Evolutionary conservation across 306 rosid species (phyloP), one percentile per base, ranked within the genome.

Genomic region (Hippophae gyantsensis): DNA sequence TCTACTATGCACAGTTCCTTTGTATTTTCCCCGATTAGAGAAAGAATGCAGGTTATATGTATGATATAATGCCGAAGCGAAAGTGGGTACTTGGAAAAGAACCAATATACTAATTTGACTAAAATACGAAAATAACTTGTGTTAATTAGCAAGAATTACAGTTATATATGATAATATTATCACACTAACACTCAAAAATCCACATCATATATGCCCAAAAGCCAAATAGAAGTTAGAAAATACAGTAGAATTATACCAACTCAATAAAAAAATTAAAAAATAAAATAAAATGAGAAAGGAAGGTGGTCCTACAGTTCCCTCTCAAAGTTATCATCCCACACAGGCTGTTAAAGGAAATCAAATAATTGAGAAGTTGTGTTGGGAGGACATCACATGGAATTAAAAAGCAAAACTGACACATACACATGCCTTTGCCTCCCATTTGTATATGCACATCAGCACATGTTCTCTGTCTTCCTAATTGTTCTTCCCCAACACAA

Each of bases 351-450:
- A 83, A 70, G 78, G 71, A 40, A 46, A 66, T 68, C 66, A 77
- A 79, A 89, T 77, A 79, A 83, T 32, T 79, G 80, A 82, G 58
- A 70, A 82, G 70, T 69, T 70, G 80, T 65, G 69, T 69, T 75
- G 81, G 54, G 64, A 32, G 81, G 55, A 18, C 8, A 72, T 84
- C 93, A 89, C 95, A 89, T 84, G 95, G 84, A 65, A 70, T 7
- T 3, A 7, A 27, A 41, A 13, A 7, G 7, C 60, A 54, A 82
- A 74, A 67, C 94, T 90, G 90, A 86, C 94, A 86, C 78, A 54
- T 65, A 78, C 92, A 82, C 95, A 84, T 84, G 97, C 88, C 79
- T 67, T 67, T 86, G 90, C 84, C 76, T 73, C 84, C 89, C 76
- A 68, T 55, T 76, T 78, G 73, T 82, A 83, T 79, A 57, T 73